Conservation (phyloP, 306 rosid genomes). For the Hippophae tibetana region DNA sequence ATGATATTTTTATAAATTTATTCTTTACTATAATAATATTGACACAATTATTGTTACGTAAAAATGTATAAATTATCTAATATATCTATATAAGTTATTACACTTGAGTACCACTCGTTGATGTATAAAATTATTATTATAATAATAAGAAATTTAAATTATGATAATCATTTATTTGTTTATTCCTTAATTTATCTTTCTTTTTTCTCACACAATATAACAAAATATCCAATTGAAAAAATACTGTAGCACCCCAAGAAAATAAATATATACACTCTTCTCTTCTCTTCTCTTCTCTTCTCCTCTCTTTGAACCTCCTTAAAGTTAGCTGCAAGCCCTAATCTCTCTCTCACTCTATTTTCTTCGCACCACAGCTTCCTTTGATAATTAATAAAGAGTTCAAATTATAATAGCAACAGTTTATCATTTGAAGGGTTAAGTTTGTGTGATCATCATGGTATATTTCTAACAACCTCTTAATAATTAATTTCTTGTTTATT, state of each 20-base stretch:
- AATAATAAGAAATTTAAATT: too few relatives aligned
- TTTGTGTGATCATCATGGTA: conserved; percentile 62
- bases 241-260: conserved; percentile 38
- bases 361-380: conserved; percentile 9
- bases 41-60: too few relatives aligned
- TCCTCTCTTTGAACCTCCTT: conserved; percentile 55
- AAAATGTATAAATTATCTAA: too few relatives aligned
- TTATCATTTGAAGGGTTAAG: conserved; percentile 14
- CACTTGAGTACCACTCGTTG: too few relatives aligned
- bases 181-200: conserved; percentile 27
- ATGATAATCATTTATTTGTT: too few relatives aligned
- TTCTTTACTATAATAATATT: too few relatives aligned
- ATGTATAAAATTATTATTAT: too few relatives aligned
- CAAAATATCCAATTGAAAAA: conserved; percentile 25
- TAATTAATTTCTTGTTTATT: conserved; percentile 4
- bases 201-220: conserved; percentile 19
- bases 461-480: background rate
- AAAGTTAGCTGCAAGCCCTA: conserved; percentile 35
- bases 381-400: too few relatives aligned
- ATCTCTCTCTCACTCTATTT: conserved; percentile 24
- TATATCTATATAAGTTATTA: too few relatives aligned
- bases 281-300: conserved; percentile 23
- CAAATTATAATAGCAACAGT: conserved; percentile 11
- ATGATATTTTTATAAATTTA: too few relatives aligned
- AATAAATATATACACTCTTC: conserved; percentile 31